A percentile compares a stretch with the other conserved stretches of the same genome.
Evolutionary conservation across 1,139 yeast species (phyloP).

Genomic region (Blastobotrys proliferans): DNA sequence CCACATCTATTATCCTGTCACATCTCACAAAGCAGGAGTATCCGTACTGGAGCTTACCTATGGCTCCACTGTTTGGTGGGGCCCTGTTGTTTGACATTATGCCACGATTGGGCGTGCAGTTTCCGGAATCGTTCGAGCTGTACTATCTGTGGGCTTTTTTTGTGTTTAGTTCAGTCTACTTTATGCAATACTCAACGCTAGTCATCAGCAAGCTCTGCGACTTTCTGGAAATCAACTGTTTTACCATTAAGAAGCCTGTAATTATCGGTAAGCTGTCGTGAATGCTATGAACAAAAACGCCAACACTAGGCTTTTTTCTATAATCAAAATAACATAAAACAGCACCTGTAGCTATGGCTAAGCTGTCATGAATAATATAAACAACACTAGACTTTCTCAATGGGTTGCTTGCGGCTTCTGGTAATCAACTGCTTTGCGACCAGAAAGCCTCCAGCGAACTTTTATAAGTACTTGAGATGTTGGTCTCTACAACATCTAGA

Average conservation of each 20-base stretch:
- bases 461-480: no score
- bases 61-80: conserved; percentile 36
- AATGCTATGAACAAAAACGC: neutral
- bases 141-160: conserved; percentile 34
- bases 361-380: no score
- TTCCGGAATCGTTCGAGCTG: conserved; percentile 28
- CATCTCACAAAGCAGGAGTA: conserved; percentile 67
- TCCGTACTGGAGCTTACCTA: conserved; percentile 45
- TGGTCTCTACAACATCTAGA: neutral
- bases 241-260: conserved; percentile 29
- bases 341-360: neutral
- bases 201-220: conserved; percentile 37
- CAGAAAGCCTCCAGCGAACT: no score
- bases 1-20: conserved; percentile 52
- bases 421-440: no score
- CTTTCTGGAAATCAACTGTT: conserved; percentile 38
- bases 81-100: conserved; percentile 35
- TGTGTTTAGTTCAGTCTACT: conserved; percentile 31
- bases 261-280: conserved; percentile 10
- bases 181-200: conserved; percentile 33
- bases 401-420: no score
- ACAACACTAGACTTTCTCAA: no score
- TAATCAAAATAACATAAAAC: neutral
- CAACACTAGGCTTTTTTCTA: neutral
- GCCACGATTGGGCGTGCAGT: conserved; percentile 28